Percentiles rank a stretch among this genome's conserved stretches.
phyloP scores from a whole-genome alignment of 257 asterid genomes.

The Solanum paucissectum region DNA sequence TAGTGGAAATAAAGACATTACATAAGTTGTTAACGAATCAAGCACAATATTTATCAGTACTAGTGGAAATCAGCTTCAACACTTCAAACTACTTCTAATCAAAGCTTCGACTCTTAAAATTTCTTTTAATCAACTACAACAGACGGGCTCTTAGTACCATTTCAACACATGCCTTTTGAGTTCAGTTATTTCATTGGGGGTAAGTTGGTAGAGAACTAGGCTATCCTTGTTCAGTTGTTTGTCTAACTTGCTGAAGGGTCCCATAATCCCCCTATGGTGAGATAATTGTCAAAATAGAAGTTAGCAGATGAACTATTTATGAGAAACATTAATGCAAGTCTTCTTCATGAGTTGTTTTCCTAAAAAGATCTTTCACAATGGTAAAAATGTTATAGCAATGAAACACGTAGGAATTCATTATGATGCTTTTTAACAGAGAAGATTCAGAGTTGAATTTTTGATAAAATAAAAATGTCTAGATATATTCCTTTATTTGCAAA shows the following conservation, averaged over 20 bases:
- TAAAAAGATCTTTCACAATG: background rate
- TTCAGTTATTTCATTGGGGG: background rate
- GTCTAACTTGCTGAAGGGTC: background rate
- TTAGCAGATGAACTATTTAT: background rate
- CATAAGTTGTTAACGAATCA: background rate
- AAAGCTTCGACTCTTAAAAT: background rate
- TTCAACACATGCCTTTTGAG: background rate
- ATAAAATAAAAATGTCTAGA: background rate
- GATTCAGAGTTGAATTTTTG: background rate
- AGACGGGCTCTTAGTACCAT: background rate
- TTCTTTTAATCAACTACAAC: background rate
- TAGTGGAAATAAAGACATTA: background rate
- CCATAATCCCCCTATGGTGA: background rate
- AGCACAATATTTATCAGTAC: background rate
- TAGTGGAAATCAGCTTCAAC: background rate
- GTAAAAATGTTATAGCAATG: background rate
- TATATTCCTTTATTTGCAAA: background rate
- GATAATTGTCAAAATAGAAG: background rate
- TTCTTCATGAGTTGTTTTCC: background rate
- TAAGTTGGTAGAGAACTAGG: background rate
- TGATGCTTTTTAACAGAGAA: background rate
- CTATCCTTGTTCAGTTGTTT: background rate
- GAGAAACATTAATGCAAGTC: background rate
- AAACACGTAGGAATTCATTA: background rate
- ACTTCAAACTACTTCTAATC: background rate